Conservation (phyloP, 495 filamentous ascomycete species). For the Hypoxylon cercidicola region DNA sequence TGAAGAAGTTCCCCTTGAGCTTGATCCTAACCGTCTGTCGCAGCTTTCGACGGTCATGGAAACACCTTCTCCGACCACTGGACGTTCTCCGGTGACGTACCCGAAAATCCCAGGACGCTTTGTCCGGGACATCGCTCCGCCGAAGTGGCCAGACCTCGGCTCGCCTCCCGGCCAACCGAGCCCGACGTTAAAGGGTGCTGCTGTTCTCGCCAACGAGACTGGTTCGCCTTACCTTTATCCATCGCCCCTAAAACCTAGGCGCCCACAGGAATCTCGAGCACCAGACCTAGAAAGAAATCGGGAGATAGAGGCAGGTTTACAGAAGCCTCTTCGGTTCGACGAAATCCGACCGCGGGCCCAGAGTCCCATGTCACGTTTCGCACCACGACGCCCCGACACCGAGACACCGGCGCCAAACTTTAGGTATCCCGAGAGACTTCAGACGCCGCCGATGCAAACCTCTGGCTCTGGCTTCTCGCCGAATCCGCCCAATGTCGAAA, state of each 20-base stretch:
- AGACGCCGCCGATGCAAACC: conserved; percentile 32
- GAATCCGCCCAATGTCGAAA: conserved; percentile 26
- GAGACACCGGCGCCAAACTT: conserved; percentile 2
- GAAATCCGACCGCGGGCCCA: conserved; percentile 2
- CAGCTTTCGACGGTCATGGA: conserved; percentile 59
- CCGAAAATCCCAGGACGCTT: conserved; percentile 52
- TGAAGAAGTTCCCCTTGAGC: conserved; percentile 25
- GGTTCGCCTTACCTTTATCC: conserved; percentile 40
- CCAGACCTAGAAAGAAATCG: not conserved
- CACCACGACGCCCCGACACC: conserved; percentile 9
- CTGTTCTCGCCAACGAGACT: conserved; percentile 19
- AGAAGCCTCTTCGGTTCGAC: conserved; percentile 11
- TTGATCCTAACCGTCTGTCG: conserved; percentile 31
- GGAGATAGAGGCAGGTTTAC: conserved; percentile 2
- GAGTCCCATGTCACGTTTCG: conserved; percentile 22
- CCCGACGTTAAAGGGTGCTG: conserved; percentile 40
- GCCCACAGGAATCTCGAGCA: conserved; percentile 10
- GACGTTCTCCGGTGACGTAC: conserved; percentile 55
- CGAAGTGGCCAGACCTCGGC: conserved; percentile 47
- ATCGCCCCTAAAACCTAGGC: conserved; percentile 36
- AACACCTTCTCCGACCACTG: conserved; percentile 49
- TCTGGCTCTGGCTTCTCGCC: conserved; percentile 35
- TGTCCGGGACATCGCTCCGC: conserved; percentile 46
- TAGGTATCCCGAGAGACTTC: conserved; percentile 22
- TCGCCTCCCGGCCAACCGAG: conserved; percentile 48